These are phyloP conservation scores for Mrakia frigida DNA, from an alignment of 768 basidiomycete species.

Conservation along the genomic window DNA sequence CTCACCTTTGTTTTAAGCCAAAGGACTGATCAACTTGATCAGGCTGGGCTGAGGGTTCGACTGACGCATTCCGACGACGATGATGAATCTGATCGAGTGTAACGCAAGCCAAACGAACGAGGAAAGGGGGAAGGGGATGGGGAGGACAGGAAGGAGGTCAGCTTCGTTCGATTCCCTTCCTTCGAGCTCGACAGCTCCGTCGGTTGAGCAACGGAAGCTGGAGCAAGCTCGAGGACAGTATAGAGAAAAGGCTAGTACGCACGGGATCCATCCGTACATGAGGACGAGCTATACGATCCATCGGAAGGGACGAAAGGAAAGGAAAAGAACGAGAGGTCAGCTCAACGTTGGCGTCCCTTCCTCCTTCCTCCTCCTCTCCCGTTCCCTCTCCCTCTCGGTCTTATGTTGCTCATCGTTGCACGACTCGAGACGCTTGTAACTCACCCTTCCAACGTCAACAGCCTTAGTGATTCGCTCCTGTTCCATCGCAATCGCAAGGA, in stretches of 20 bases:
- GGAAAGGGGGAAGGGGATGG: background rate
- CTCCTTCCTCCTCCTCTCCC: background rate
- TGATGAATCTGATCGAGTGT: constrained; percentile 23
- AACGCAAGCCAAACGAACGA: background rate
- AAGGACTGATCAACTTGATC: constrained; percentile 32
- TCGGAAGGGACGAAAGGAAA: background rate
- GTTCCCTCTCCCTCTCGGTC: background rate
- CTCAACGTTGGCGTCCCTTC: background rate
- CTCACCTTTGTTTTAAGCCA: constrained; percentile 18
- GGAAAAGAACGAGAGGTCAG: background rate
- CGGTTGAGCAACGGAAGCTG: no score
- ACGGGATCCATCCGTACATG: constrained; percentile 34
- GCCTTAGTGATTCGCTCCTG: constrained; percentile 34
- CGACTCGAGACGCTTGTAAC: background rate
- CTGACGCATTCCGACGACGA: constrained; percentile 33
- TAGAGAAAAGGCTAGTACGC: background rate
- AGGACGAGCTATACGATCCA: constrained; percentile 9
- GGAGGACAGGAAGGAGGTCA: no score
- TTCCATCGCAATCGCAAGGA: no score
- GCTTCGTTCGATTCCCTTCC: no score
- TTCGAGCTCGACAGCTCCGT: no score
- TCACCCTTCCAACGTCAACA: constrained; percentile 28
- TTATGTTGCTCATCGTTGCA: background rate
- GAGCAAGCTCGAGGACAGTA: background rate
- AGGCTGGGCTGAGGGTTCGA: constrained; percentile 33